Base-by-base conservation (phyloP, 2,329 filamentous ascomycete genomes). In the Penicillium brevicompactum region DNA sequence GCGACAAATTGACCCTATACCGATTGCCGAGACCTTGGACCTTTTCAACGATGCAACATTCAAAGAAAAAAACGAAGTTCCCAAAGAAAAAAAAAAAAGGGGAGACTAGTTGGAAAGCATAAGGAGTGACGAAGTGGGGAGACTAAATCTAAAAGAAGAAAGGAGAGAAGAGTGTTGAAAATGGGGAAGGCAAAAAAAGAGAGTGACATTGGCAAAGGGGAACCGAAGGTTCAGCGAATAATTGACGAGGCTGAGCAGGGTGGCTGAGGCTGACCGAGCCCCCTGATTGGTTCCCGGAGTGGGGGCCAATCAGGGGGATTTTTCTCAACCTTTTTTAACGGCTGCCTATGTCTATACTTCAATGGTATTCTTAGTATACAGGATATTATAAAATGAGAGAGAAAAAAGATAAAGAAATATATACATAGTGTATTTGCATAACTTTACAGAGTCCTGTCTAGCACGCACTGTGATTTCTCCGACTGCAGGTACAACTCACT, bases 181-280 rank as follows among this genome's bases (percentile, higher is more conserved):
- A 38, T 49, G 57, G 65, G 71, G 67, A 49, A 69, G 72, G 51
- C 67, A 67, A 44, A 64, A 64, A 42, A 49, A 32, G 61, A 67
- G 46, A 62, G 47, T 57, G 57, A 42, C 53, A 55, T 43, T 55
- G 55, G 11, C 18, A 40, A 27, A 27, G 31, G 31, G 27, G 34
- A 34, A 30, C n/a, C 5, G 34, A 45, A 46, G 24, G 49, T 47
- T 51, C 42, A 52, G 21, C 38, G 34, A 41, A 31, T 18, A 42
- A 37, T n/a, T 53, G 24, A 49, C 21, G 45, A 47, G 51, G 51
- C 45, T 53, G 44, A 53, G 50, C 37, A 41, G 22, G 46, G 30
- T 49, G 51, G 51, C 51, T 53, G 45, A 48, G 44, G 34, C 45
- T 32, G 34, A 45, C 34, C 43, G 32, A 34, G 22, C 31, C 18